A percentile compares a stretch with the other conserved stretches of the same genome.
These are phyloP conservation scores for Coemansia interrupta DNA, from an alignment of 192 early-diverging fungal genomes.

Conservation along the genomic window DNA sequence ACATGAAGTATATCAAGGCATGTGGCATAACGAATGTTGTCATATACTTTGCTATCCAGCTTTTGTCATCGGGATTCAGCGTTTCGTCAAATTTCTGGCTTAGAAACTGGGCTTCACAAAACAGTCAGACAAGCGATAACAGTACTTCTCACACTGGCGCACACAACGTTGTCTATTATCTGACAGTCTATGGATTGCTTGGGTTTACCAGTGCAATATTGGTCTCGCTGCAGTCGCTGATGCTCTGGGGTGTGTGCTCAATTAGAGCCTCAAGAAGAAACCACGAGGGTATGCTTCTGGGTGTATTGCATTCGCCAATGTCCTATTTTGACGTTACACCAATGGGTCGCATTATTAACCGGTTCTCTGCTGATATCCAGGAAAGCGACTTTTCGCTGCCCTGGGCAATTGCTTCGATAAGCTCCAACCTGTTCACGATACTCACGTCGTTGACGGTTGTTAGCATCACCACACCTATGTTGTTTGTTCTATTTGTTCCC, in stretches of 20 bases:
- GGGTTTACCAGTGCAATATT: constrained; percentile 68
- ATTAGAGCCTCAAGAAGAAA: constrained; percentile 60
- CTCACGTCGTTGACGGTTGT: constrained; percentile 59
- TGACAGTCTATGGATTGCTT: constrained; percentile 76
- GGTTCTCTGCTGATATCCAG: constrained; percentile 68
- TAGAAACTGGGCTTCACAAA: constrained; percentile 69
- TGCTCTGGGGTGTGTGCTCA: constrained; percentile 80
- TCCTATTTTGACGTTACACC: constrained; percentile 78
- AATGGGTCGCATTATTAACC: constrained; percentile 71
- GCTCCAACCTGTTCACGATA: constrained; percentile 56
- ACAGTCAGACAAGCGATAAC: constrained; percentile 36
- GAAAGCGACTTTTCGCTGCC: constrained; percentile 58
- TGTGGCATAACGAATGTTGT: constrained; percentile 62
- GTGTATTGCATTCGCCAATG: constrained; percentile 70
- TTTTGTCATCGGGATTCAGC: constrained; percentile 57
- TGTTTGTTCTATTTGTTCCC: constrained; percentile 67
- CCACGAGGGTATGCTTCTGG: constrained; percentile 66
- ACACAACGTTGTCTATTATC: constrained; percentile 59
- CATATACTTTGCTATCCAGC: constrained; percentile 60
- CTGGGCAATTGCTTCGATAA: constrained; percentile 61
- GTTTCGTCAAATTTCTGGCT: constrained; percentile 66
- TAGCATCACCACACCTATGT: constrained; percentile 58
- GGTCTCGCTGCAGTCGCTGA: constrained; percentile 71
- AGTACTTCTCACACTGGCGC: not conserved
- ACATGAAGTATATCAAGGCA: constrained; percentile 73